Percentiles rank a stretch among this genome's conserved stretches.
Conservation (phyloP, 495 filamentous ascomycete species). For the Cercophora sp. region DNA sequence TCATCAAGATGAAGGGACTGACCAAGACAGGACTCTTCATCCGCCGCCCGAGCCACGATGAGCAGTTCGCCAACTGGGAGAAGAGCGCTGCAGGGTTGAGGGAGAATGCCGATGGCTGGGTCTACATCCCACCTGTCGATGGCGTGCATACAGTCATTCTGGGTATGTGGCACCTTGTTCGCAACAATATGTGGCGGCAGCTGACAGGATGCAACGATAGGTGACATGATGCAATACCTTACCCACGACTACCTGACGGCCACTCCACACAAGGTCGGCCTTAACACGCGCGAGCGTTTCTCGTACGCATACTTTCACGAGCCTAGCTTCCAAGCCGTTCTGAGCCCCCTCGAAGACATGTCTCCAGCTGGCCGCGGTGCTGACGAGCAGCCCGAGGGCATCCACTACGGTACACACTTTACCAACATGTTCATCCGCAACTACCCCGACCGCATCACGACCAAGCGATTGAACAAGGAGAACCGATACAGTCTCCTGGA, state of each 20-base stretch:
- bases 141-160: slow-evolving; percentile 41
- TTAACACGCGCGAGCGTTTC: slow-evolving; percentile 41
- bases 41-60: slow-evolving; percentile 31
- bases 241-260: slow-evolving; percentile 37
- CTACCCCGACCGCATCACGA: slow-evolving; percentile 44
- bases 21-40: slow-evolving; percentile 34
- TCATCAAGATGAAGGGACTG: too few species aligned
- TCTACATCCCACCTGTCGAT: slow-evolving; percentile 39
- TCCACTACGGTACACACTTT: slow-evolving; percentile 47
- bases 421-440: slow-evolving; percentile 48
- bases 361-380: slow-evolving; percentile 1
- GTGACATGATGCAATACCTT: slow-evolving; percentile 47
- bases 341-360: slow-evolving; percentile 31
- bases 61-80: slow-evolving; percentile 42
- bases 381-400: slow-evolving; percentile 19
- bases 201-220: slow-evolving; percentile 14
- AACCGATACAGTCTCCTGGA: slow-evolving; percentile 22
- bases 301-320: slow-evolving; percentile 46
- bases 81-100: slow-evolving; percentile 38
- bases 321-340: slow-evolving; percentile 41
- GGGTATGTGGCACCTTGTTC: too few species aligned
- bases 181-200: too few species aligned
- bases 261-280: slow-evolving; percentile 45
- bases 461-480: slow-evolving; percentile 30
- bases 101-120: slow-evolving; percentile 41